Base-by-base conservation (phyloP, 768 basidiomycete genomes). In the Trametes maxima region DNA sequence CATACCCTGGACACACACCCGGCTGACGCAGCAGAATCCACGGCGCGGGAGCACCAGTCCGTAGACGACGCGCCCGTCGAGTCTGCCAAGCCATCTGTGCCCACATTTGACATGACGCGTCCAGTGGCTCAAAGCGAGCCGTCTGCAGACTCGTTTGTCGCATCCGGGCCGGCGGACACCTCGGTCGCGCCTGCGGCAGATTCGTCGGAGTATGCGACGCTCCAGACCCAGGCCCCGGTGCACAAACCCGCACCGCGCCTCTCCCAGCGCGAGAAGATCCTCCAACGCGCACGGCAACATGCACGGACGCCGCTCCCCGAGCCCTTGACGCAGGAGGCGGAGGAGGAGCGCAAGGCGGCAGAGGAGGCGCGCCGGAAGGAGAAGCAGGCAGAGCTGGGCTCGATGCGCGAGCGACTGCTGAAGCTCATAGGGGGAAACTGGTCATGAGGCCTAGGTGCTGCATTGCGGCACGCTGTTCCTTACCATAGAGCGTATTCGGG, bases 231-330 rank as follows among this genome's bases (percentile, higher is more conserved):
- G 22, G 12, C 37, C 2, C 1, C 36, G 7, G 17, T 17, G 39
- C 52, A 53, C 1, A 14, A 33, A 19, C 44, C 33, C 17, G 28
- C 51, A 35, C 13, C 19, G 12, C 53, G 50, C 16, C 54, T 62
- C 17, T 61, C 66, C 11, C 50, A 52, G 28, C 64, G 64, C 37
- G 56, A 67, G 59, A 62, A 63, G 24, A 65, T 69, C n/a, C 67
- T 69, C 14, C 59, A 46, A 33, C 58, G 56, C n/a, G 70, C 70
- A 21, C 68, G 69, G 12, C 42, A 60, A 42, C 58, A 66, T 40
- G 66, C 68, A 12, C 63, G 50, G 19, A 61, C 59, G 28, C 68
- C 68, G 28, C 55, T 68, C n/a, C 64, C 64, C 2, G 67, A 57
- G 8, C 17, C 35, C 17, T 17, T 60, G 2, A 25, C 19, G 37